Evolutionary conservation across 305 asterid species (phyloP).

Genomic region (Fraxinus ornus): DNA sequence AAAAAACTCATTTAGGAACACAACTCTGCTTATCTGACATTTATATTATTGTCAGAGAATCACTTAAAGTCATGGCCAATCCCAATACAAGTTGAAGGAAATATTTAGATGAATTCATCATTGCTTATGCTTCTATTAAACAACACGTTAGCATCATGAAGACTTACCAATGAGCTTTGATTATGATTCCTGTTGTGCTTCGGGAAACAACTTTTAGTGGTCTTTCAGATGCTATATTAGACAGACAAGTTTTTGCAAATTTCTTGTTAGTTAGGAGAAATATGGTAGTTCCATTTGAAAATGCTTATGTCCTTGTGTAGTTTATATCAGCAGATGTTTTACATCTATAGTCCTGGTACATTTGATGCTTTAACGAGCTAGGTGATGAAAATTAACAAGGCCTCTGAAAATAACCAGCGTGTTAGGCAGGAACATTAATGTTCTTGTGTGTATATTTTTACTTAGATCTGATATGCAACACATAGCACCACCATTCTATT

Average conservation of each 20-base stretch:
- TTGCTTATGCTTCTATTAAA: background rate
- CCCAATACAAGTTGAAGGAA: background rate
- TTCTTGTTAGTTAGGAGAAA: background rate
- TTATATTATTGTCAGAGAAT: background rate
- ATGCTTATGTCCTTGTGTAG: background rate
- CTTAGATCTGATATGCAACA: background rate
- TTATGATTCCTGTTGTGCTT: background rate
- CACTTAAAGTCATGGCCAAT: background rate
- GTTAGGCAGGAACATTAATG: background rate
- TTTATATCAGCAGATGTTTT: background rate
- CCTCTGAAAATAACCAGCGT: background rate
- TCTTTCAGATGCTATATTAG: background rate
- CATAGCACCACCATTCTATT: background rate
- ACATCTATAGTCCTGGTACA: background rate
- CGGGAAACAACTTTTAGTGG: background rate
- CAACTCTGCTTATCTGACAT: background rate
- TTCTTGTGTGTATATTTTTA: background rate
- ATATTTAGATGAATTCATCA: background rate
- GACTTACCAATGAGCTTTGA: background rate
- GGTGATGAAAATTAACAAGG: background rate
- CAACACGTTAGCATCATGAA: background rate
- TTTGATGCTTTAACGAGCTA: background rate
- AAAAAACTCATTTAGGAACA: background rate
- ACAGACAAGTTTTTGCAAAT: background rate
- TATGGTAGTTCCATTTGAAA: background rate